Percentiles rank a stretch among this genome's conserved stretches.
Evolutionary conservation across 2,329 filamentous ascomycete species (phyloP).

Genomic region (Cytospora piceae): DNA sequence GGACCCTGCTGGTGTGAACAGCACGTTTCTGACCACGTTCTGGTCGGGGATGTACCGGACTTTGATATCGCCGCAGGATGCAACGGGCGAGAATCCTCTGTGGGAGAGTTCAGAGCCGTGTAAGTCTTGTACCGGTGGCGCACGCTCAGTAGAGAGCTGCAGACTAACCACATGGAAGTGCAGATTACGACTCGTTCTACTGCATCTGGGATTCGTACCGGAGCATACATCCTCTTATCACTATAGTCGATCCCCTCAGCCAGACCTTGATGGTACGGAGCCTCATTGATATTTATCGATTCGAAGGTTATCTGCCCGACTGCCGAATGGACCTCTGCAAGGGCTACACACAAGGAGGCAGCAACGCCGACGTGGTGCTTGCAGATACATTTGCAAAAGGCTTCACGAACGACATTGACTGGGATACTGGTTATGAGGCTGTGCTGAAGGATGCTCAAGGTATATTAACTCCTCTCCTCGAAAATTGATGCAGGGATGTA

Average conservation of each 20-base stretch:
- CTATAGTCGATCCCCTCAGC: constrained; percentile 64
- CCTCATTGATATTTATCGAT: constrained; percentile 69
- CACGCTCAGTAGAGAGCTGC: no score
- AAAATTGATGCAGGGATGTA: neutral
- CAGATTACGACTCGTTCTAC: constrained; percentile 70
- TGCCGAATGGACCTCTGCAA: constrained; percentile 78
- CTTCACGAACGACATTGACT: constrained; percentile 60
- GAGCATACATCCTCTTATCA: constrained; percentile 68
- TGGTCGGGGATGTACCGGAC: constrained; percentile 66
- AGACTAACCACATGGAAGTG: no score
- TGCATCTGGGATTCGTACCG: constrained; percentile 74
- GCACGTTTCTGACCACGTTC: constrained; percentile 24
- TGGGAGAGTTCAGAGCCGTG: constrained; percentile 66
- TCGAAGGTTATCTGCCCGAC: constrained; percentile 74
- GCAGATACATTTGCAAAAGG: constrained; percentile 67
- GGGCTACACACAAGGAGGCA: constrained; percentile 70
- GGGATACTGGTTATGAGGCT: constrained; percentile 68
- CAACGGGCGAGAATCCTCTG: constrained; percentile 70
- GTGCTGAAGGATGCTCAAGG: constrained; percentile 68
- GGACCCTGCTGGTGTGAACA: constrained; percentile 27
- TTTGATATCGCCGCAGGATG: constrained; percentile 74
- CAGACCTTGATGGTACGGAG: constrained; percentile 69
- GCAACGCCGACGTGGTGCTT: constrained; percentile 69
- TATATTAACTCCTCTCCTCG: neutral
- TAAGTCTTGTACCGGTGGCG: neutral